Evolutionary conservation across 345 rosid genomes (phyloP), one percentile per base, ranked within the genome.

Genomic region (Eucalyptus tenuipes): DNA sequence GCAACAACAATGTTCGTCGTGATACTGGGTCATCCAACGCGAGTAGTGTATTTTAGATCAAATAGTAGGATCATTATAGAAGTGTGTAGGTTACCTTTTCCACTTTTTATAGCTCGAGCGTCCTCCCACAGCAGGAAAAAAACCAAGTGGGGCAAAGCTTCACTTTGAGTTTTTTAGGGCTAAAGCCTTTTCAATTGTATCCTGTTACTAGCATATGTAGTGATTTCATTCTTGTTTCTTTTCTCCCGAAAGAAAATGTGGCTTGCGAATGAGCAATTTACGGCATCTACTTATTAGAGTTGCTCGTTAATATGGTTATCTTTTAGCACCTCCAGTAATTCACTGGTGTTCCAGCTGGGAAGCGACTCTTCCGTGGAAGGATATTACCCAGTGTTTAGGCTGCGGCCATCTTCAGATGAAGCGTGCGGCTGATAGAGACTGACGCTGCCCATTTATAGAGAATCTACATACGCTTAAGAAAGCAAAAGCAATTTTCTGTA

Each of bases 121-220:
- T 20, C 82, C 47, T 37, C 12, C 15, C 13, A 44, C 14, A 18
- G 55, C 87, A 87, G 33, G 87, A 88, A 90, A 88, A 87, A 66
- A 91, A 90, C 95, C 87, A 91, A 85, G 91, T 93, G 94, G 91
- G 91, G 95, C 94, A 87, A 94, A 94, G 94, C 93, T 88, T 92
- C 94, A 90, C 92, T 89, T 90, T 91, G 94, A 89, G 92, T 91
- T 90, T 90, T 57, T 82, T 50, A 68, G 64, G 85, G 47, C 17
- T 10, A 3, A 37, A 75, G 29, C 47, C 82, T 40, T 75, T 40
- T 75, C 27, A 20, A 75, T 31, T 47, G 90, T 88, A 64, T 88
- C 66, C 49, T 55, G 66, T 37, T 90, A 7, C 71, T 44, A 68
- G 59, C 61, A 24, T 88, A 49, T n/a, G n/a, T 86, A n/a, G 91